Percentiles rank a stretch among this genome's conserved stretches.
These are phyloP conservation scores for Pyrenochaeta sp. DNA, from an alignment of 2,329 filamentous ascomycete genomes.

Conservation along the genomic window DNA sequence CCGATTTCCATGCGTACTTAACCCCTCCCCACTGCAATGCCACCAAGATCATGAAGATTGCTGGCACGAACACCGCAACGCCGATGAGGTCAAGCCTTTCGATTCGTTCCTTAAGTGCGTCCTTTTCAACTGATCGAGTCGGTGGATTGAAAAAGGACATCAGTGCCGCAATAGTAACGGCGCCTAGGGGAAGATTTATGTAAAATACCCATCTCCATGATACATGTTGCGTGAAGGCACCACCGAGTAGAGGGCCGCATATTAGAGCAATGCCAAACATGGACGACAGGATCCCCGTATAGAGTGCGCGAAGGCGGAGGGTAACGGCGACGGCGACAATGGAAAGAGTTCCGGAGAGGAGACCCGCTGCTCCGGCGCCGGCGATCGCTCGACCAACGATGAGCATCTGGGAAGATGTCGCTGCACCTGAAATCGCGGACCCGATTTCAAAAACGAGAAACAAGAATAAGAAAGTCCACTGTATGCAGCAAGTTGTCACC, in stretches of 20 bases:
- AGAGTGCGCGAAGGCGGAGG: constrained; percentile 54
- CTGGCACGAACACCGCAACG: constrained; percentile 51
- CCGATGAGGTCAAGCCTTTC: constrained; percentile 58
- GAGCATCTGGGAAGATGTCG: constrained; percentile 52
- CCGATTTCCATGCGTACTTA: constrained; percentile 55
- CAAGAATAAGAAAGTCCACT: constrained; percentile 45
- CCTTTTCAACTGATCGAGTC: constrained; percentile 19
- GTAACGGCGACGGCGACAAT: constrained; percentile 52
- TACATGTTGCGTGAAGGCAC: constrained; percentile 53
- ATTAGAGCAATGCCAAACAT: constrained; percentile 51
- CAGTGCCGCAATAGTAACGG: constrained; percentile 17
- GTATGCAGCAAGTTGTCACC: too few relatives aligned
- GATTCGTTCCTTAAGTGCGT: constrained; percentile 26
- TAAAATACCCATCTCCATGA: constrained; percentile 55
- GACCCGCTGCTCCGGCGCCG: constrained; percentile 57
- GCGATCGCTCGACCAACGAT: constrained; percentile 59
- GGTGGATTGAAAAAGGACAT: constrained; percentile 26
- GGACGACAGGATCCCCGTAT: constrained; percentile 53
- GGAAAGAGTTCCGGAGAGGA: constrained; percentile 51
- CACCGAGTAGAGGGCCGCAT: constrained; percentile 45
- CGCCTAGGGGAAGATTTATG: constrained; percentile 58
- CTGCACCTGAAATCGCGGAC: constrained; percentile 54
- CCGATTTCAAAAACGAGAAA: constrained; percentile 58
- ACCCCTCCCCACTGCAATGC: constrained; percentile 58
- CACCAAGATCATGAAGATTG: constrained; percentile 54